Conservation (phyloP, 768 basidiomycete species). For the Pholiota molesta region DNA sequence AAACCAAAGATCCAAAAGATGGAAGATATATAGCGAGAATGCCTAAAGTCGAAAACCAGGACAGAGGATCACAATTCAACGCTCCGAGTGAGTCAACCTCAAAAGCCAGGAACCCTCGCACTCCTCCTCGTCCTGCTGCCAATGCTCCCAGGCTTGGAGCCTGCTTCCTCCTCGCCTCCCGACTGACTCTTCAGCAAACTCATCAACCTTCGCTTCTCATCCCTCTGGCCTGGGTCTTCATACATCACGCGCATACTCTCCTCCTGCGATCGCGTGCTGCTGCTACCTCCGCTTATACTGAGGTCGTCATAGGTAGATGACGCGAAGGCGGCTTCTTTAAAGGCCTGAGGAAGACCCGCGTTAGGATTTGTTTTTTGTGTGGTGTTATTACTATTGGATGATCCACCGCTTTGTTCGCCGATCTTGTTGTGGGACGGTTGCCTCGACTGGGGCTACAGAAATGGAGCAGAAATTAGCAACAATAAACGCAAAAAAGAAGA, state of each 20-base stretch:
- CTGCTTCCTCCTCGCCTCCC: slow-evolving; percentile 16
- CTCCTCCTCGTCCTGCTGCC: slow-evolving; percentile 22
- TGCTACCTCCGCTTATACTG: slow-evolving; percentile 2
- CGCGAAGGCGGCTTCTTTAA: slow-evolving; percentile 11
- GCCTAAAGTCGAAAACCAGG: background rate
- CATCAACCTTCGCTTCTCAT: slow-evolving; percentile 61
- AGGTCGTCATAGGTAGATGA: slow-evolving; percentile 24
- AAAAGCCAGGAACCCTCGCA: slow-evolving; percentile 30
- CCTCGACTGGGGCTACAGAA: slow-evolving; percentile 38
- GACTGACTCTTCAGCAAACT: slow-evolving; percentile 46
- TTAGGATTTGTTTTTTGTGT: background rate
- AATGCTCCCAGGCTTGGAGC: slow-evolving; percentile 4
- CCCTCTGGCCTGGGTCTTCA: slow-evolving; percentile 66
- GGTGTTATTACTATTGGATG: background rate
- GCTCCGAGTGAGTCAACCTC: background rate
- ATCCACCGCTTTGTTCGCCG: slow-evolving; percentile 6
- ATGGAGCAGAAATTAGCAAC: background rate
- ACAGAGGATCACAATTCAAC: background rate
- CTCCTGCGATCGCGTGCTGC: slow-evolving; percentile 27
- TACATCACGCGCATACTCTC: slow-evolving; percentile 63
- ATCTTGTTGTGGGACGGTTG: slow-evolving; percentile 38
- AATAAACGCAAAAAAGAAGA: background rate
- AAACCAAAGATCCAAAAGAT: background rate
- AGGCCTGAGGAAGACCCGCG: background rate
- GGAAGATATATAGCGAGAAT: background rate